These are phyloP conservation scores for Leccinum griseonigrum DNA, from an alignment of 1,284 basidiomycete species.

Conservation along the genomic window DNA sequence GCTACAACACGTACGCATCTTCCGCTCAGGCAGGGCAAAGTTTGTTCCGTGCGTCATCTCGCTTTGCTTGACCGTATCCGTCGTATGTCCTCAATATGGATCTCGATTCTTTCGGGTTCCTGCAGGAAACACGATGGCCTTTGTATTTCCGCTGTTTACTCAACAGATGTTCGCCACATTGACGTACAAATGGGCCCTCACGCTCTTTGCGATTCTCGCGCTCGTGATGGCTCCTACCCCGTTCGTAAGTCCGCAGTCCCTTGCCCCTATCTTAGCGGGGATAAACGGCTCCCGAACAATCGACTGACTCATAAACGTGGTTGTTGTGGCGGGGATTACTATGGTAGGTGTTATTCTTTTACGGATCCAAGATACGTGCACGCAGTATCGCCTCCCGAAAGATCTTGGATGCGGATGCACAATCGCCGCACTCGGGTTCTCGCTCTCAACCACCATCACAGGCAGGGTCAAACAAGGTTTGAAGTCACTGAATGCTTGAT, in stretches of 20 bases:
- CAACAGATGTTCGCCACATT: slow-evolving; percentile 56
- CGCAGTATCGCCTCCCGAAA: slow-evolving; percentile 56
- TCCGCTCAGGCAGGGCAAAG: slow-evolving; percentile 77
- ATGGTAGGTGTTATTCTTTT: slow-evolving; percentile 20
- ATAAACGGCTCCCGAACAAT: not conserved
- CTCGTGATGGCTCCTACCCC: slow-evolving; percentile 63
- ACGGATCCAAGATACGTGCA: slow-evolving; percentile 44
- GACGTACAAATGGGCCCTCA: slow-evolving; percentile 69
- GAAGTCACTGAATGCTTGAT: not conserved
- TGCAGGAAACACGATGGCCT: slow-evolving; percentile 56
- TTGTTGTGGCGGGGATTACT: not conserved
- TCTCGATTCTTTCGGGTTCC: not conserved
- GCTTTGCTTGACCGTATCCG: not conserved
- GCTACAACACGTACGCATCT: slow-evolving; percentile 71
- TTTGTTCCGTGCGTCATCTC: slow-evolving; percentile 50
- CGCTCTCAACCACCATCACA: not conserved
- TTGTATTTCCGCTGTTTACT: slow-evolving; percentile 64
- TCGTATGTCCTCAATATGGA: not conserved
- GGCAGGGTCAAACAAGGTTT: slow-evolving; percentile 14
- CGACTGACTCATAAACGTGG: not conserved
- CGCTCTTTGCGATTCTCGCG: slow-evolving; percentile 60
- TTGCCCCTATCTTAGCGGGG: not conserved
- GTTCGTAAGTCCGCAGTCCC: slow-evolving; percentile 42
- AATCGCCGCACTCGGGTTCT: not conserved
- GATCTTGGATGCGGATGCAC: slow-evolving; percentile 35